Evolutionary conservation across 2,329 filamentous ascomycete genomes (phyloP).

Genomic region (Gyromitra esculenta): DNA sequence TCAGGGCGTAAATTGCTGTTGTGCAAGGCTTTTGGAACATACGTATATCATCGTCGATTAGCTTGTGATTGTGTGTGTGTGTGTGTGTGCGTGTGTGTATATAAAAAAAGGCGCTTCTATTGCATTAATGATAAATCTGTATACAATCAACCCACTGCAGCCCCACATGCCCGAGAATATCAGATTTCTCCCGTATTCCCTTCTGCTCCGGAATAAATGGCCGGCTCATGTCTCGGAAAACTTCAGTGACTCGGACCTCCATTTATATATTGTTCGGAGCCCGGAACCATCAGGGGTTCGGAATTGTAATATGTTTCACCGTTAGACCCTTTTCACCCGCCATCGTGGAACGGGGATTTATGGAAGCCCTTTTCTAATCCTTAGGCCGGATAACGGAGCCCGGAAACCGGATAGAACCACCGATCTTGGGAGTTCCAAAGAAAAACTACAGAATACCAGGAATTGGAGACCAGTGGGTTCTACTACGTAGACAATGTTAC

Average conservation of each 20-base stretch:
- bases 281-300: background rate
- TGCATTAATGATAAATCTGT: constrained; percentile 12
- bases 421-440: constrained; percentile 23
- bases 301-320: constrained; percentile 6
- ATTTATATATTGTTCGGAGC: background rate
- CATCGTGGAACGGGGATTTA: constrained; percentile 6
- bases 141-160: constrained; percentile 8
- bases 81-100: background rate
- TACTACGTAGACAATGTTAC: background rate
- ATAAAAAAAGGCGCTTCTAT: constrained; percentile 14
- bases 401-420: constrained; percentile 11
- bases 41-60: constrained; percentile 16
- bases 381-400: background rate
- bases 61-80: background rate
- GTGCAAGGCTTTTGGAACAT: constrained; percentile 12
- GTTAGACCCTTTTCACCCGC: constrained; percentile 6
- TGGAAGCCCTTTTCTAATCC: background rate
- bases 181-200: background rate
- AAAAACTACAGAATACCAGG: background rate
- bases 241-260: background rate
- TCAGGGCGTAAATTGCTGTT: constrained; percentile 20
- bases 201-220: constrained; percentile 2
- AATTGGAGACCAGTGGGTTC: background rate
- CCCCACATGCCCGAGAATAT: background rate
- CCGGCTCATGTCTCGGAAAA: constrained; percentile 2